A percentile compares a stretch with the other conserved stretches of the same genome.
Evolutionary conservation across 257 asterid species (phyloP).

Genomic region (Handroanthus guayacan): DNA sequence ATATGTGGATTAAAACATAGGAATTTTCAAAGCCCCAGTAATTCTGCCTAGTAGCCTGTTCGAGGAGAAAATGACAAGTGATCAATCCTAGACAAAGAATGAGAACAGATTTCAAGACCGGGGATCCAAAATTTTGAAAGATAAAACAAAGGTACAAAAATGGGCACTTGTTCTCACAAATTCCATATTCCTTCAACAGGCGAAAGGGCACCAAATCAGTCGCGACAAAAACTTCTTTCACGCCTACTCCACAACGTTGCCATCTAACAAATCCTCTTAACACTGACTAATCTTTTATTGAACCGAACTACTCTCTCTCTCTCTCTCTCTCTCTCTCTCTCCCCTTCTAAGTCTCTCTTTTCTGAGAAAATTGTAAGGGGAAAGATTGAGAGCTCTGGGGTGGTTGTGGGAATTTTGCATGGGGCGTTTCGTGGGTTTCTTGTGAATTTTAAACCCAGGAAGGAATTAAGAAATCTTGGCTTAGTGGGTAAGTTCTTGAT

Average conservation of each 20-base stretch:
- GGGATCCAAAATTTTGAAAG: conserved; percentile 24
- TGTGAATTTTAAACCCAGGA: conserved; percentile 43
- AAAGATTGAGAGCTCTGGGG: conserved; percentile 13
- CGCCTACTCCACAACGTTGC: conserved; percentile 64
- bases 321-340: conserved; percentile 12
- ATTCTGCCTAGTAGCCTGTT: background rate
- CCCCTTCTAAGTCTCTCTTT: conserved; percentile 23
- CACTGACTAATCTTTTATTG: conserved; percentile 35
- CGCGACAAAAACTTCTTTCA: conserved; percentile 64
- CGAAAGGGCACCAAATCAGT: conserved; percentile 56
- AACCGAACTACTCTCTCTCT: conserved; percentile 24
- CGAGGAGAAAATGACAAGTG: conserved; percentile 52
- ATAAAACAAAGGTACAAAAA: conserved; percentile 30
- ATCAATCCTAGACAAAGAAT: conserved; percentile 41
- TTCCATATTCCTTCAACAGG: conserved; percentile 73
- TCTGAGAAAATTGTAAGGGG: background rate
- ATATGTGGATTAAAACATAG: background rate
- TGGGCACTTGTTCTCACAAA: conserved; percentile 76
- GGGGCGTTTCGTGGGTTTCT: conserved; percentile 43
- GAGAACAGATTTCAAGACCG: conserved; percentile 44
- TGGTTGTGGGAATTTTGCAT: conserved; percentile 30
- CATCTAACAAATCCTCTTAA: conserved; percentile 39
- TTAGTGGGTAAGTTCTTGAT: conserved; percentile 52
- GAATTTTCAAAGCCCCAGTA: conserved; percentile 22
- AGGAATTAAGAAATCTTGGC: conserved; percentile 37